These are phyloP conservation scores for Amborella trichopoda DNA, from an alignment of 164 flowering plant species.

Conservation along the genomic window DNA sequence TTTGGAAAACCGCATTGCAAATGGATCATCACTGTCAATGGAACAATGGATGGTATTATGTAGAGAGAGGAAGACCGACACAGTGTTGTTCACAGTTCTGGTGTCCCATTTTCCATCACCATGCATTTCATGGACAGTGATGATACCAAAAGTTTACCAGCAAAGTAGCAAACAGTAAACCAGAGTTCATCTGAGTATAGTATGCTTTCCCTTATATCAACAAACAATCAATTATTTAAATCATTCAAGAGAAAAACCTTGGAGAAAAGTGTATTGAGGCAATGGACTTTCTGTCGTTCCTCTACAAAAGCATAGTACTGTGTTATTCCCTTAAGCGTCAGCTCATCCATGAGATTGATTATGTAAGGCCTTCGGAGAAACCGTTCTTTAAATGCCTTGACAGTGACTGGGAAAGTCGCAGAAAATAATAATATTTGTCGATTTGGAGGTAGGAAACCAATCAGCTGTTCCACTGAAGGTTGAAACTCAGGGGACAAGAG, in stretches of 20 bases:
- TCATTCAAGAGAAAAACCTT: constrained; percentile 43
- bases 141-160: too few species aligned
- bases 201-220: constrained; percentile 3
- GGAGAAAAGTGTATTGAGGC: constrained; percentile 92
- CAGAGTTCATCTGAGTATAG: too few species aligned
- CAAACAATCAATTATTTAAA: not conserved
- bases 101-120: too few species aligned
- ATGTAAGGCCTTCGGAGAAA: constrained; percentile 70
- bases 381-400: constrained; percentile 89
- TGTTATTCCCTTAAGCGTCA: constrained; percentile 97
- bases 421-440: constrained; percentile 95
- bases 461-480: constrained; percentile 86
- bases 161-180: too few species aligned
- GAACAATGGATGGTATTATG: not conserved
- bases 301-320: constrained; percentile 98
- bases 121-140: too few species aligned
- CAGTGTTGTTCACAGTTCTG: too few species aligned
- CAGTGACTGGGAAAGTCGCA: constrained; percentile 98
- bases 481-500: constrained; percentile 94
- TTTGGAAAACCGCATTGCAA: not conserved
- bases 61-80: too few species aligned
- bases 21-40: not conserved
- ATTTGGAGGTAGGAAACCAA: constrained; percentile 53
- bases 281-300: constrained; percentile 96
- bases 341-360: constrained; percentile 98